Percentiles rank a stretch among this genome's conserved stretches.
These are phyloP conservation scores for Boletus coccyginus DNA, from an alignment of 768 basidiomycete genomes.

Conservation along the genomic window DNA sequence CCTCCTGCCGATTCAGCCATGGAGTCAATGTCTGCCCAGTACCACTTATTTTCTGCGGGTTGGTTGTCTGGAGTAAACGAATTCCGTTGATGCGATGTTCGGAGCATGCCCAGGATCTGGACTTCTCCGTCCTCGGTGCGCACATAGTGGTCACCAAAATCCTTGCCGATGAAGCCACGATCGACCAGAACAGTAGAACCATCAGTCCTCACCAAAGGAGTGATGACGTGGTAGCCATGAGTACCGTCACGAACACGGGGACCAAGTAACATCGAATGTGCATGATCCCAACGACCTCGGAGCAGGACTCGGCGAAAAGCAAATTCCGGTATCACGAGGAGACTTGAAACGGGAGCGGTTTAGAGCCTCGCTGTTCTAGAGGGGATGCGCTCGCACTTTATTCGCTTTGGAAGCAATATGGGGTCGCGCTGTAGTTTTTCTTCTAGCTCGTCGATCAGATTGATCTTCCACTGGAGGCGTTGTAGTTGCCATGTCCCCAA, in stretches of 20 bases:
- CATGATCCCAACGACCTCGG: constrained; percentile 76
- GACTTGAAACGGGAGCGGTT: constrained; percentile 36
- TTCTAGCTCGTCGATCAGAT: constrained; percentile 90
- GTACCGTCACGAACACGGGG: constrained; percentile 89
- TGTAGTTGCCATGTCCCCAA: constrained; percentile 94
- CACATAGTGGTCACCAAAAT: constrained; percentile 42
- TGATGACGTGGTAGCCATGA: constrained; percentile 84
- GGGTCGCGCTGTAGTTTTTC: constrained; percentile 82
- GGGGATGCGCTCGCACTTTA: constrained; percentile 65
- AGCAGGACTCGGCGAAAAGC: constrained; percentile 81
- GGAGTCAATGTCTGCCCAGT: constrained; percentile 81
- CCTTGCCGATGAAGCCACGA: constrained; percentile 80
- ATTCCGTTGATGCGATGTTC: constrained; percentile 71
- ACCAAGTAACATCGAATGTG: constrained; percentile 73
- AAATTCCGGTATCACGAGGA: constrained; percentile 83
- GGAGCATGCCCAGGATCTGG: constrained; percentile 82
- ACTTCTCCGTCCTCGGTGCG: constrained; percentile 53
- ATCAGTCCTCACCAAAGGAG: constrained; percentile 76
- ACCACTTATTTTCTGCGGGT: constrained; percentile 80
- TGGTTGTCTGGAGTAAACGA: constrained; percentile 88
- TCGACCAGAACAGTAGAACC: constrained; percentile 89
- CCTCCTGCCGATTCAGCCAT: constrained; percentile 83
- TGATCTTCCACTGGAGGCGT: constrained; percentile 92
- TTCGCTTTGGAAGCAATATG: constrained; percentile 71
- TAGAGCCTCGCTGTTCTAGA: constrained; percentile 16